These are phyloP conservation scores for Suillus americanus DNA, from an alignment of 768 basidiomycete species.

Conservation along the genomic window DNA sequence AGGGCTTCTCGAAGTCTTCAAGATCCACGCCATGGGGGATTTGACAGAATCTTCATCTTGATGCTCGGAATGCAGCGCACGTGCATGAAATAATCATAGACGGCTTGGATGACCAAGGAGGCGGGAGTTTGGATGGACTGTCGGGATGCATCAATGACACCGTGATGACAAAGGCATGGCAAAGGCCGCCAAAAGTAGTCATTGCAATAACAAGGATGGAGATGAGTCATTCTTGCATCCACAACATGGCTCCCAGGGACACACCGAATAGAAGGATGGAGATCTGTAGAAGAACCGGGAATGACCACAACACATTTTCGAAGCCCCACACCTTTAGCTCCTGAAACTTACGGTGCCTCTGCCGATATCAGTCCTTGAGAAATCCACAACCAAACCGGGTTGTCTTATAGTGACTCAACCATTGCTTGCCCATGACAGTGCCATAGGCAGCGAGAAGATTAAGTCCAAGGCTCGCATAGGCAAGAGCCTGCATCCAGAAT, in stretches of 20 bases:
- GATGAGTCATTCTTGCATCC: neutral
- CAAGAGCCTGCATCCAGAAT: too few species aligned
- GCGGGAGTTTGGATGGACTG: too few species aligned
- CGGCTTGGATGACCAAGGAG: too few species aligned
- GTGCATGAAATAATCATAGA: too few species aligned
- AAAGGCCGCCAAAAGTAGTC: neutral
- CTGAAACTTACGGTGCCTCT: constrained; percentile 7
- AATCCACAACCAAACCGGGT: neutral
- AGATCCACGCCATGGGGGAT: too few species aligned
- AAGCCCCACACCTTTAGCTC: constrained; percentile 2
- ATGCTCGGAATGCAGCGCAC: too few species aligned
- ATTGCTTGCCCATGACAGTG: constrained; percentile 3
- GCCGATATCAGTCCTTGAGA: neutral
- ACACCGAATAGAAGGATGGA: constrained; percentile 5
- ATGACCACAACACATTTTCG: neutral
- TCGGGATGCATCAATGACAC: neutral
- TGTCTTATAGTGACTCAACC: neutral
- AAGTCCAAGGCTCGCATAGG: too few species aligned
- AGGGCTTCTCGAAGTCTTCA: too few species aligned
- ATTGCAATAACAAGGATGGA: neutral
- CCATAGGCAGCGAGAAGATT: too few species aligned
- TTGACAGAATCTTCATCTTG: too few species aligned
- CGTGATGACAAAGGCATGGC: neutral
- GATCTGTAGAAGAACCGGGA: constrained; percentile 8
- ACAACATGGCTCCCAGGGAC: neutral